Evolutionary conservation across 441 rosid genomes (phyloP), one percentile per base, ranked within the genome.

Genomic region (Populus hybrid): DNA sequence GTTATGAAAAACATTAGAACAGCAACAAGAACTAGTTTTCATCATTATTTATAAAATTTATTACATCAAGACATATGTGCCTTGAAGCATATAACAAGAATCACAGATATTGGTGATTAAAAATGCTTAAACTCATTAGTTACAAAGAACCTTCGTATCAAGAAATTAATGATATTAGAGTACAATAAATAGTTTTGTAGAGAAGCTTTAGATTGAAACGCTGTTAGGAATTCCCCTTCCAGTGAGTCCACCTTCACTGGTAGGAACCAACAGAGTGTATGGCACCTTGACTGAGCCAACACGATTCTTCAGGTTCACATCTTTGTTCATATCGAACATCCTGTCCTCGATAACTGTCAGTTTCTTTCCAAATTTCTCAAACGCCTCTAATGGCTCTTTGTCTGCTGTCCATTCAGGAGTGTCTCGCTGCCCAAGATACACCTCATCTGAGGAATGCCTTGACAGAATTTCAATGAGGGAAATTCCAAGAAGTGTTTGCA

Each of bases 161-260:
- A 42, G 50, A 42, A 42, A 11, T 11, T 42, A 11, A 42, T 42
- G 50, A 10, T 11, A 11, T 42, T 9, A 21, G 8, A 21, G 6
- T 61, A 21, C 24, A 61, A 20, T n/a, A 18, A 18, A 14, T 56
- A 14, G 64, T 56, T 18, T 61, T 61, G 24, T 21, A 20, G 21
- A 38, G 23, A 20, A 12, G 24, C 68, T 79, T 82, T 68, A 89
- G 65, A 89, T 87, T 20, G 92, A 83, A 70, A 88, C 79, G 75
- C 91, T 89, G 83, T 89, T 89, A 14, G 94, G 92, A 24, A 89
- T 89, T 40, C 94, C 90, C 78, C 82, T 84, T 33, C 87, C 87
- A 3, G 91, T 86, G 16, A 87, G 82, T 36, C 94, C 91, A 69
- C 80, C 82, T 80, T 80, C 87, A 70, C 92, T 86, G 1, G 86